These are phyloP conservation scores for Scheffersomyces stambukii DNA, from an alignment of 1,139 yeast species.

Conservation along the genomic window DNA sequence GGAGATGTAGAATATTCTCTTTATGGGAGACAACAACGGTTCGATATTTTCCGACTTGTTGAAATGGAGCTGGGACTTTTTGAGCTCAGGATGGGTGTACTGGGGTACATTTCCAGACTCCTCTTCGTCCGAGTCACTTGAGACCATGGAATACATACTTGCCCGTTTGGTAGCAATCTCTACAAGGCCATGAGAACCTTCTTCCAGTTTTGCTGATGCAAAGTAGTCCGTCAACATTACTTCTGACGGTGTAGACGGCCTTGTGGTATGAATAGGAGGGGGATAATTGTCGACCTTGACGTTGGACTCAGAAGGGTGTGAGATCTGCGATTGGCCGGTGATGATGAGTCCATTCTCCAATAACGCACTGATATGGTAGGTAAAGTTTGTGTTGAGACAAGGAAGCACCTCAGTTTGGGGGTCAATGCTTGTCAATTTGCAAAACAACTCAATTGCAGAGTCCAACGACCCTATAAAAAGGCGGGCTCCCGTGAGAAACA, in stretches of 20 bases:
- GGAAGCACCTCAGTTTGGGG: constrained; percentile 61
- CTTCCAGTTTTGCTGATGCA: background rate
- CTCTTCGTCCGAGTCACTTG: constrained; percentile 21
- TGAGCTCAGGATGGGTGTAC: constrained; percentile 76
- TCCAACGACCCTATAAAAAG: constrained; percentile 81
- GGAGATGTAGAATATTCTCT: constrained; percentile 72
- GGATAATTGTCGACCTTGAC: constrained; percentile 33
- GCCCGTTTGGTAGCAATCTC: background rate
- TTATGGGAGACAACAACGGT: constrained; percentile 73
- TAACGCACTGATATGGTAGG: constrained; percentile 81
- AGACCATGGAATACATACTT: background rate
- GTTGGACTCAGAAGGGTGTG: constrained; percentile 60
- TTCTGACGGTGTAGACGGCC: constrained; percentile 35
- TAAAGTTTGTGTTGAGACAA: constrained; percentile 77
- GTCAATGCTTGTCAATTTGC: constrained; percentile 63
- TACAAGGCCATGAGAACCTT: background rate
- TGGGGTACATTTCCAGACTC: constrained; percentile 63
- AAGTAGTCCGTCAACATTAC: constrained; percentile 5
- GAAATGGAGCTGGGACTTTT: constrained; percentile 70
- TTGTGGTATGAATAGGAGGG: constrained; percentile 33
- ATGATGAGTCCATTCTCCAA: constrained; percentile 67
- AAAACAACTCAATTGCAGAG: constrained; percentile 72
- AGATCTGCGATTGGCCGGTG: constrained; percentile 93
- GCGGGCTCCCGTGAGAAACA: constrained; percentile 78
- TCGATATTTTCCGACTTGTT: constrained; percentile 48